Evolutionary conservation across 2,329 filamentous ascomycete species (phyloP), one percentile per base, ranked within the genome.

Genomic region (Sporothrix schenckii): DNA sequence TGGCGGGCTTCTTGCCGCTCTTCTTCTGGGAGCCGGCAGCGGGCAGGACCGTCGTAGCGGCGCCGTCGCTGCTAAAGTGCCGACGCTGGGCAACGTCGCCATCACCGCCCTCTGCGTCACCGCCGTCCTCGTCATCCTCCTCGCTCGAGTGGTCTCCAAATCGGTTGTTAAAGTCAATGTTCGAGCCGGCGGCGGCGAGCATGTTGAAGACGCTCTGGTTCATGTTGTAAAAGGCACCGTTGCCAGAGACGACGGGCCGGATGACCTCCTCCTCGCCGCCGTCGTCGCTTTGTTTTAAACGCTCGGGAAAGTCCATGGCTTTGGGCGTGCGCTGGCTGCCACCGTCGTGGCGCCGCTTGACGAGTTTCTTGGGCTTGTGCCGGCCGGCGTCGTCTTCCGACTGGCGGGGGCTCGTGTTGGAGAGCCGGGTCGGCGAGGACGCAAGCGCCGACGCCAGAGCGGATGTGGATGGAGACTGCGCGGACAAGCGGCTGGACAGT

Each of bases 141-240:
- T 94, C 93, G 75, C 92, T 95, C 53, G 91, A 93, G 74, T 91
- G 84, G 66, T 82, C 91, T 76, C 93, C 91, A 79, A 95, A 94
- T 50, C 91, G 88, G 71, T 91, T 87, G 79, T 92, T 90, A 77
- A 96, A 93, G 80, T 96, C 91, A 67, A 91, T 89, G 71, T 88
- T 89, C 41, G 92, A 94, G 7, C 93, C 92, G 50, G 93, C 93
- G 19, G 93, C 92, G 7, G 94, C 92, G 74, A 98, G 94, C 81
- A 98, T 88, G 69, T 93, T 93, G 79, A 97, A 97, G 69, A 98
- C 90, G 74, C 92, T 96, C 83, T 97, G 94, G 80, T 97, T 95
- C 89, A 97, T 92, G 77, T 93, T 92, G 80, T 88, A 83, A 71
- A 86, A 85, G 78, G 86, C 83, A 73, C 84, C 81, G 16, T 82